phyloP scores from a whole-genome alignment of 805 yeast genomes.

The Saturnispora quitensis region DNA sequence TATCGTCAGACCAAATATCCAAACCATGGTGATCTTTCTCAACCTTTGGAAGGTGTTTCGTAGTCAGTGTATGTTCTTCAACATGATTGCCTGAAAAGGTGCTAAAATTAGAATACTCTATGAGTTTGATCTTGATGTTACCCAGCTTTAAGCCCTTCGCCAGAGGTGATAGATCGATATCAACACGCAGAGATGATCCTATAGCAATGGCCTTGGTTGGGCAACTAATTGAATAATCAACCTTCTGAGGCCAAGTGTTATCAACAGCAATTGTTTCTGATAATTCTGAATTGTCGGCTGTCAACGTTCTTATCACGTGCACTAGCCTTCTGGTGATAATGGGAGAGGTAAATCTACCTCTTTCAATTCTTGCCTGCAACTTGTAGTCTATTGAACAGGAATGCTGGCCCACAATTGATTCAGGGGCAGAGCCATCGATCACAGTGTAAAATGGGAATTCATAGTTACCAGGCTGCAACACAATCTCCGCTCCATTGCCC shows the following conservation, averaged over 20 bases:
- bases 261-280: constrained; percentile 90
- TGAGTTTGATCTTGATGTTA: constrained; percentile 54
- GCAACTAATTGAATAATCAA: constrained; percentile 78
- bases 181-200: constrained; percentile 68
- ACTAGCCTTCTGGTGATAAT: constrained; percentile 61
- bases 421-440: constrained; percentile 77
- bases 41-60: constrained; percentile 38
- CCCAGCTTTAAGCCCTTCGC: constrained; percentile 76
- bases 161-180: constrained; percentile 67
- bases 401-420: constrained; percentile 83
- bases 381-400: constrained; percentile 67
- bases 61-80: constrained; percentile 51
- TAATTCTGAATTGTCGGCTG: constrained; percentile 79
- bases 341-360: constrained; percentile 66
- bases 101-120: constrained; percentile 54
- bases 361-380: constrained; percentile 70
- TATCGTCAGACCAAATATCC: constrained; percentile 31
- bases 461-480: constrained; percentile 66
- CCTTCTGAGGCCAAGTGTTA: constrained; percentile 91
- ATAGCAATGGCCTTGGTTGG: constrained; percentile 87
- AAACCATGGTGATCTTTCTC: constrained; percentile 31
- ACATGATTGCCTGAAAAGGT: constrained; percentile 49
- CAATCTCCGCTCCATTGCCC: constrained; percentile 15
- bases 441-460: constrained; percentile 84
- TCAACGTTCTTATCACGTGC: constrained; percentile 75